Conservation (phyloP, 768 basidiomycete genomes). For the Tylopilus sp. region DNA sequence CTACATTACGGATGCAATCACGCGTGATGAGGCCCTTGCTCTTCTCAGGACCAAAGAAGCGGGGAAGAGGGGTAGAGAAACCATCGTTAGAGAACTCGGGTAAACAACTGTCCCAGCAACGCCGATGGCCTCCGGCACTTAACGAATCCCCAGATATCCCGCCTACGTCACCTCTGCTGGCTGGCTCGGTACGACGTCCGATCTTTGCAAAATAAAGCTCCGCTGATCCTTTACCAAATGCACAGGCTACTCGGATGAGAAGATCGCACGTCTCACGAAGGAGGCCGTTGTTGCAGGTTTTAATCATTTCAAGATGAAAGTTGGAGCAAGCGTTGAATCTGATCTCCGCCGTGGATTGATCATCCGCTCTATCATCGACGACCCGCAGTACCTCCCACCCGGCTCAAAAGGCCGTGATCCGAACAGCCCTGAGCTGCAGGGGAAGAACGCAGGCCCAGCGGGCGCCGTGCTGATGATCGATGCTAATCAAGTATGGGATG, state of each 20-base stretch:
- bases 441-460: constrained; percentile 93
- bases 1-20: constrained; percentile 93
- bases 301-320: constrained; percentile 99
- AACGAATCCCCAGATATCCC: constrained; percentile 58
- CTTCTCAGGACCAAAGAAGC: constrained; percentile 77
- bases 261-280: constrained; percentile 79
- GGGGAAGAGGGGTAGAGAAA: constrained; percentile 76
- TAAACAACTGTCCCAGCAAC: constrained; percentile 25
- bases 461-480: constrained; percentile 97
- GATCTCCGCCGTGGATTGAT: constrained; percentile 85
- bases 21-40: constrained; percentile 81
- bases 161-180: constrained; percentile 93
- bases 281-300: constrained; percentile 86
- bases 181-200: constrained; percentile 63
- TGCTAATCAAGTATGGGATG: constrained; percentile 97
- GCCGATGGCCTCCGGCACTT: background rate
- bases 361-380: constrained; percentile 93
- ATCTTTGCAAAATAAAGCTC: background rate
- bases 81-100: constrained; percentile 67
- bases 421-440: constrained; percentile 57
- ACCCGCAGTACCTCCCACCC: constrained; percentile 75
- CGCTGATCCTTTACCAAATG: constrained; percentile 5
- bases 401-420: constrained; percentile 58
- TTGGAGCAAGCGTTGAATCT: constrained; percentile 76
- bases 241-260: constrained; percentile 86